phyloP scores from a whole-genome alignment of 2,329 filamentous ascomycete species.

The Diaporthe sp. region DNA sequence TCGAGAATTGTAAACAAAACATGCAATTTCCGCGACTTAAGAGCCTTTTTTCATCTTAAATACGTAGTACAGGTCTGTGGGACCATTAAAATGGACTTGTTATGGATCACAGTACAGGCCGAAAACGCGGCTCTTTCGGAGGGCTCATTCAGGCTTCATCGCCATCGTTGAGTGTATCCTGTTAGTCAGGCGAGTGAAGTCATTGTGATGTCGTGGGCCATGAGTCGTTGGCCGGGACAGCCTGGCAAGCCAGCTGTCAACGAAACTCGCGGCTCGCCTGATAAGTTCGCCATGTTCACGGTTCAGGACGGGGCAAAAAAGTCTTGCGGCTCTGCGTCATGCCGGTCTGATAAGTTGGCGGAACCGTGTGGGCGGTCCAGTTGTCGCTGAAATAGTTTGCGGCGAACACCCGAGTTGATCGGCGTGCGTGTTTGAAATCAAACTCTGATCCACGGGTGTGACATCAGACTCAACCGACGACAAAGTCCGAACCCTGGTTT shows the following conservation, averaged over 20 bases:
- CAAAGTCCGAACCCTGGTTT: not conserved
- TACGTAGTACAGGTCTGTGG: not conserved
- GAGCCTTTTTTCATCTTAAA: constrained; percentile 16
- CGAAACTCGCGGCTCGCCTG: not conserved
- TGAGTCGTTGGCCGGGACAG: constrained; percentile 26
- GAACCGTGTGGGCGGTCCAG: not conserved
- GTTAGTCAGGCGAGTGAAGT: constrained; percentile 23
- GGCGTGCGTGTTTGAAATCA: not conserved
- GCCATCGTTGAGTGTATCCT: not conserved
- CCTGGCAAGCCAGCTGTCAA: not conserved
- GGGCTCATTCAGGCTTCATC: not conserved
- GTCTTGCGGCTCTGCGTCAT: constrained; percentile 15
- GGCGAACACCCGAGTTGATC: constrained; percentile 18
- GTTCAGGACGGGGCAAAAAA: not conserved
- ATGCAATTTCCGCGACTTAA: not conserved
- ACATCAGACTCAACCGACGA: not conserved
- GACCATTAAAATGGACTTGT: not conserved
- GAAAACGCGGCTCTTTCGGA: constrained; percentile 26
- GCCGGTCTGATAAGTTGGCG: not conserved
- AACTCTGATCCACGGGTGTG: constrained; percentile 5
- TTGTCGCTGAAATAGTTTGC: not conserved
- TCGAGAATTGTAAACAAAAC: not conserved
- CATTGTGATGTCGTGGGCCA: constrained; percentile 32
- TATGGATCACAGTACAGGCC: not conserved
- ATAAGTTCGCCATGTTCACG: not conserved